A percentile compares a stretch with the other conserved stretches of the same genome.
Conservation (phyloP, 2,329 filamentous ascomycete genomes). For the Byssoonygena ceratinophila region DNA sequence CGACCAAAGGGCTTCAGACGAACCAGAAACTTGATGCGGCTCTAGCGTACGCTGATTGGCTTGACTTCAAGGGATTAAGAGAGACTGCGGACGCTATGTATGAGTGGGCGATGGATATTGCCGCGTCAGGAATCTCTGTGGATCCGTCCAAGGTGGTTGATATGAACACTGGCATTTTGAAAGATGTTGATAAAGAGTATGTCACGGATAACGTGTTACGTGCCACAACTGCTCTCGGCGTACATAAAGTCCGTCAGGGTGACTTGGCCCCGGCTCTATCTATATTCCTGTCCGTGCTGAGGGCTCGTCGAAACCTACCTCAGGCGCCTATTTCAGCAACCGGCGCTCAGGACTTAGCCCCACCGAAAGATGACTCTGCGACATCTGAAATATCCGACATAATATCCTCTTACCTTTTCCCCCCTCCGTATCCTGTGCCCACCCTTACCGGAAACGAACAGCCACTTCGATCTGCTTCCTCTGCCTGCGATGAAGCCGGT, state of each 20-base stretch:
- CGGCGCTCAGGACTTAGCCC: conserved; percentile 17
- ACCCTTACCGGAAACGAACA: conserved; percentile 59
- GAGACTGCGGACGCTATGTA: conserved; percentile 63
- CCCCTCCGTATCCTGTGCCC: conserved; percentile 56
- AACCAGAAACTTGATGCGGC: conserved; percentile 72
- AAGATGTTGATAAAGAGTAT: conserved; percentile 42
- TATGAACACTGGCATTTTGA: conserved; percentile 52
- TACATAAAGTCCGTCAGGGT: conserved; percentile 61
- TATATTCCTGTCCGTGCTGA: conserved; percentile 73
- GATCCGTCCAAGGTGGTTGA: conserved; percentile 47
- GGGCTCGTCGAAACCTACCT: conserved; percentile 56
- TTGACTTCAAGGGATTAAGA: conserved; percentile 61
- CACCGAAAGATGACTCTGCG: conserved; percentile 16
- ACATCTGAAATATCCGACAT: conserved; percentile 30
- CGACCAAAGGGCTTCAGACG: conserved; percentile 66
- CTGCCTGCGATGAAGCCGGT: conserved; percentile 73
- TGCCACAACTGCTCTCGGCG: conserved; percentile 65
- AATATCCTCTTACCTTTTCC: conserved; percentile 39
- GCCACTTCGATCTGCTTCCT: conserved; percentile 52
- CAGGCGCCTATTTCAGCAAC: conserved; percentile 24
- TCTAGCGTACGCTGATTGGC: conserved; percentile 71
- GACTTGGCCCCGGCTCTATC: conserved; percentile 62
- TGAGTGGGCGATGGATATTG: conserved; percentile 64
- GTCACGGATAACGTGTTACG: conserved; percentile 65
- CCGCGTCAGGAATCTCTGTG: conserved; percentile 45